A percentile compares a stretch with the other conserved stretches of the same genome.
Conservation (phyloP, 1,284 basidiomycete genomes). For the Butyriboletus pseudospeciosus region DNA sequence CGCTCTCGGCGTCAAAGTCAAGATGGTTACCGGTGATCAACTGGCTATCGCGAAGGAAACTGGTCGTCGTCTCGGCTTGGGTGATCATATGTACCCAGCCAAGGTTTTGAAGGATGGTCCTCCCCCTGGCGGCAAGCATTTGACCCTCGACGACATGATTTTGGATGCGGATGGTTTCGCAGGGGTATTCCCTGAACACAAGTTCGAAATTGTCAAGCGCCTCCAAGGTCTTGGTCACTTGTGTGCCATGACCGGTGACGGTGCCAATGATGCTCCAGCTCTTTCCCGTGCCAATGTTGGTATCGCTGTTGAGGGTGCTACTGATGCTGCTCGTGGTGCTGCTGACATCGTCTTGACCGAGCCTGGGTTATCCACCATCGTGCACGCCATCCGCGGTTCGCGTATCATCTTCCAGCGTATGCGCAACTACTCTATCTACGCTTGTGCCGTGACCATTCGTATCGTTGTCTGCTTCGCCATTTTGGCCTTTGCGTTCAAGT, state of each 20-base stretch:
- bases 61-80: slow-evolving; percentile 91
- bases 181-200: slow-evolving; percentile 87
- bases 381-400: slow-evolving; percentile 80
- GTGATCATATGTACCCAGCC: slow-evolving; percentile 84
- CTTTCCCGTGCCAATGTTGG: slow-evolving; percentile 82
- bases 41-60: slow-evolving; percentile 99
- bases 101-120: slow-evolving; percentile 81
- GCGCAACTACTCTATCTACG: slow-evolving; percentile 81
- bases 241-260: slow-evolving; percentile 81
- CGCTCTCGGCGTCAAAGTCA: slow-evolving; percentile 94
- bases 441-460: slow-evolving; percentile 90
- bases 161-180: slow-evolving; percentile 77
- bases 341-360: slow-evolving; percentile 83
- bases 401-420: slow-evolving; percentile 87
- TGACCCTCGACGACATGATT: slow-evolving; percentile 76
- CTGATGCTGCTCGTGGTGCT: slow-evolving; percentile 80
- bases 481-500: slow-evolving; percentile 92
- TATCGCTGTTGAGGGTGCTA: slow-evolving; percentile 86
- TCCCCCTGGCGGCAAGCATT: slow-evolving; percentile 62
- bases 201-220: slow-evolving; percentile 80
- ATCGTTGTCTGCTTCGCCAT: slow-evolving; percentile 97
- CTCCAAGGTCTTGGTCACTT: slow-evolving; percentile 76
- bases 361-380: slow-evolving; percentile 82
- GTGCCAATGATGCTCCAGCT: slow-evolving; percentile 84
- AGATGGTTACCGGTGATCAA: slow-evolving; percentile 99